Evolutionary conservation across 768 basidiomycete genomes (phyloP).

Genomic region (Termitomyces sp.): DNA sequence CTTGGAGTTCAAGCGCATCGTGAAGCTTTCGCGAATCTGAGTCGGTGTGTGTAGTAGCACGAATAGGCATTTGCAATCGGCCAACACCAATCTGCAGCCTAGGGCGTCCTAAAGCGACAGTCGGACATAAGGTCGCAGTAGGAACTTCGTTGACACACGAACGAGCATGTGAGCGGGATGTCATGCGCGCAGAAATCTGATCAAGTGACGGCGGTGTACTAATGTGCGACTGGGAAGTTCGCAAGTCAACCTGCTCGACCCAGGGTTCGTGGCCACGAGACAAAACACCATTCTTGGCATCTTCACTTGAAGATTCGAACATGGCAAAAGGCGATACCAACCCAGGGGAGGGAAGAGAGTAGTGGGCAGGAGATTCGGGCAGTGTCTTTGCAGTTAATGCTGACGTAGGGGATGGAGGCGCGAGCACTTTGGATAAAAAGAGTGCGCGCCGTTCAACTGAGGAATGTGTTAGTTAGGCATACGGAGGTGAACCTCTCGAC

Average conservation of each 20-base stretch:
- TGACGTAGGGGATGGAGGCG: slow-evolving; percentile 62
- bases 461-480: slow-evolving; percentile 4
- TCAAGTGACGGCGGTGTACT: slow-evolving; percentile 64
- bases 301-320: slow-evolving; percentile 47
- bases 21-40: slow-evolving; percentile 30
- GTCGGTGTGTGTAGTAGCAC: slow-evolving; percentile 24
- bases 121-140: slow-evolving; percentile 28
- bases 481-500: slow-evolving; percentile 18
- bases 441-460: slow-evolving; percentile 72
- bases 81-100: slow-evolving; percentile 35
- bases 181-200: slow-evolving; percentile 68
- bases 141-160: slow-evolving; percentile 18
- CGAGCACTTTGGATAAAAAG: slow-evolving; percentile 71
- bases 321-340: slow-evolving; percentile 60
- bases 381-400: slow-evolving; percentile 59
- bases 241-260: slow-evolving; percentile 70
- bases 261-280: slow-evolving; percentile 38
- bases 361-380: slow-evolving; percentile 69
- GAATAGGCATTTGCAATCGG: slow-evolving; percentile 40
- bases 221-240: slow-evolving; percentile 27
- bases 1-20: slow-evolving; percentile 26
- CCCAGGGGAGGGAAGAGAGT: slow-evolving; percentile 65
- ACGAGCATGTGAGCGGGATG: slow-evolving; percentile 32
- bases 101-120: slow-evolving; percentile 26
- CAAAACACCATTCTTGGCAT: slow-evolving; percentile 24